Evolutionary conservation across 2,329 filamentous ascomycete genomes (phyloP).

Genomic region (Cercospora zeina): DNA sequence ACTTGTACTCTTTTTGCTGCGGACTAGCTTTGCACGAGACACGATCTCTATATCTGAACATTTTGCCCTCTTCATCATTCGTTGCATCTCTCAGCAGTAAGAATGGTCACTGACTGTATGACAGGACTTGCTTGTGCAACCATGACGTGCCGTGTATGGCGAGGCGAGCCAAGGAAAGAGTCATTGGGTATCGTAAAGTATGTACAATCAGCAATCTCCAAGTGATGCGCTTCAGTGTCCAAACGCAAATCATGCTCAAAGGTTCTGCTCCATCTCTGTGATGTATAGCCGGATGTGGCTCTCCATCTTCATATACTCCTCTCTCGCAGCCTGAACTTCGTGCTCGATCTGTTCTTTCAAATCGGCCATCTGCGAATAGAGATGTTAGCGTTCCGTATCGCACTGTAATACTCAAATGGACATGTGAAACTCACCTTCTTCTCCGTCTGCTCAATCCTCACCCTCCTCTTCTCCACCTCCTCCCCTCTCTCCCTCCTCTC

Average conservation of each 20-base stretch:
- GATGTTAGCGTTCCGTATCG: constrained; percentile 32
- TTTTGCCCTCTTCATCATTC: not conserved
- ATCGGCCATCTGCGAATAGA: constrained; percentile 75
- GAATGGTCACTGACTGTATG: constrained; percentile 2
- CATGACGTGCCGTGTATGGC: no score
- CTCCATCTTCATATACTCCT: constrained; percentile 97
- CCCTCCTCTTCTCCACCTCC: constrained; percentile 86
- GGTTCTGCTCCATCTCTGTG: constrained; percentile 95
- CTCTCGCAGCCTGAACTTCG: constrained; percentile 84
- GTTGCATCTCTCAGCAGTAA: not conserved
- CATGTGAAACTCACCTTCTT: constrained; percentile 74
- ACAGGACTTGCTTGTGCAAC: not conserved
- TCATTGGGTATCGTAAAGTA: constrained; percentile 19
- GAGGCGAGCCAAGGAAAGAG: not conserved
- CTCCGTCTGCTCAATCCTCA: constrained; percentile 97
- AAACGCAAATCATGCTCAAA: constrained; percentile 42
- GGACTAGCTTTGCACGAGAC: constrained; percentile 34
- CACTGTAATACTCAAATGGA: not conserved
- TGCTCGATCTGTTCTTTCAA: constrained; percentile 96
- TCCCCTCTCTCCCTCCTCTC: constrained; percentile 83
- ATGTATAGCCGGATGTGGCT: constrained; percentile 97
- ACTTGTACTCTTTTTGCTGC: constrained; percentile 32
- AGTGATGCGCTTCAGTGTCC: not conserved
- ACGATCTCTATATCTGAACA: constrained; percentile 26
- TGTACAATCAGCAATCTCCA: constrained; percentile 7